Evolutionary conservation across 106 monocot genomes (phyloP).

Genomic region (Narthecium ossifragum): DNA sequence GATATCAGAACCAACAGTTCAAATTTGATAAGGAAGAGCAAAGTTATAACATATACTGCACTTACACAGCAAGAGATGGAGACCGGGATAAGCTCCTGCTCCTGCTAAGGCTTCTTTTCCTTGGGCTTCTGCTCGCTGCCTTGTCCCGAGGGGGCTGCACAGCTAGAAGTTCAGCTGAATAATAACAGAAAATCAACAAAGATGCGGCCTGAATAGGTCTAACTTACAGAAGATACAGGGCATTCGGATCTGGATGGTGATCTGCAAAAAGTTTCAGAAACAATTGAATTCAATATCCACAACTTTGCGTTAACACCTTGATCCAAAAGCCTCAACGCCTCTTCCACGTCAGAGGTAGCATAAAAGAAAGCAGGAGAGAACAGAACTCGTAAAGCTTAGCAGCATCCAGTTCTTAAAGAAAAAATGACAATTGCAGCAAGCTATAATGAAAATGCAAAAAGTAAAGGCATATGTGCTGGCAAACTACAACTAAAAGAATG

Average conservation of each 20-base stretch:
- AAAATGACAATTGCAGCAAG: not conserved
- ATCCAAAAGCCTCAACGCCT: constrained; percentile 34
- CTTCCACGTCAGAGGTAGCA: constrained; percentile 31
- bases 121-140: constrained; percentile 26
- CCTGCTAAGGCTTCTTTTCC: constrained; percentile 20
- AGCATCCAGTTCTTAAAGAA: not conserved
- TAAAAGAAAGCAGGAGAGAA: constrained; percentile 6
- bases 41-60: not conserved
- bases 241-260: constrained; percentile 57
- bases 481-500: not conserved
- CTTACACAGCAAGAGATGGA: constrained; percentile 15
- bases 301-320: constrained; percentile 28
- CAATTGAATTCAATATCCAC: constrained; percentile 45
- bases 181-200: not conserved
- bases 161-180: constrained; percentile 1
- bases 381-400: constrained; percentile 13
- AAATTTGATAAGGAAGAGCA: no score
- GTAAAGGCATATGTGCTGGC: not conserved
- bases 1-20: not conserved
- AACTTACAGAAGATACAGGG: constrained; percentile 48
- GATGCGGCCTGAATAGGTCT: not conserved
- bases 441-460: not conserved
- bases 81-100: constrained; percentile 45
- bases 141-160: constrained; percentile 24
- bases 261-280: constrained; percentile 69